phyloP scores from a whole-genome alignment of 2,329 filamentous ascomycete species.

The Lasiodiplodia citricola region DNA sequence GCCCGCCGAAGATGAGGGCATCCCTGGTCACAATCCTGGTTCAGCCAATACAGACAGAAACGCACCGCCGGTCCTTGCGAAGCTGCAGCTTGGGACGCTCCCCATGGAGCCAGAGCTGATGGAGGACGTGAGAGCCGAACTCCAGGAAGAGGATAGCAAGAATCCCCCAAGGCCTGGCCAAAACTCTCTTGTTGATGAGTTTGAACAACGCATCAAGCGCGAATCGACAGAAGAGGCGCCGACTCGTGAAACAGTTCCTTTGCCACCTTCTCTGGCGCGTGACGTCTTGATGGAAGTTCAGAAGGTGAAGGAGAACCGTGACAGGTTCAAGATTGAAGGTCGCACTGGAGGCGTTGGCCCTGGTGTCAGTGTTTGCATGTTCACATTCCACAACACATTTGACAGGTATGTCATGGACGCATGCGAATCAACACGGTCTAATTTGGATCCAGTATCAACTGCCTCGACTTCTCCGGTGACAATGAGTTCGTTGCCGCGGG shows the following conservation, averaged over 20 bases:
- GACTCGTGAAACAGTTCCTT: conserved; percentile 76
- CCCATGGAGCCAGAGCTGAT: conserved; percentile 83
- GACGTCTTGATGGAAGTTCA: conserved; percentile 95
- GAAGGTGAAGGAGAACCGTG: conserved; percentile 89
- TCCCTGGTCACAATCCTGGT: conserved; percentile 69
- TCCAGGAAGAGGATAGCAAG: conserved; percentile 82
- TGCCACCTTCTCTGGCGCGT: conserved; percentile 84
- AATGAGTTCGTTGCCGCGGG: conserved; percentile 85
- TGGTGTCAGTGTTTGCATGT: conserved; percentile 91
- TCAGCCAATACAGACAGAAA: conserved; percentile 65
- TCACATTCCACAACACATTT: conserved; percentile 96
- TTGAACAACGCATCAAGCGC: conserved; percentile 84
- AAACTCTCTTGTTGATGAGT: conserved; percentile 80
- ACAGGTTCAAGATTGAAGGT: conserved; percentile 86
- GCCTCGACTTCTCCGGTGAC: conserved; percentile 93
- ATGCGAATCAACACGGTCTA: conserved; percentile 5
- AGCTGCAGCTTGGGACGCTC: conserved; percentile 78
- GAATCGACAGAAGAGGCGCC: conserved; percentile 88
- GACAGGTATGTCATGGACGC: conserved; percentile 68
- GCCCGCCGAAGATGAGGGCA: conserved; percentile 70
- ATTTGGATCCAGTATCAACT: conserved; percentile 67
- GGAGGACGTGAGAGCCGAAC: conserved; percentile 83
- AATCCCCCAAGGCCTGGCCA: conserved; percentile 74
- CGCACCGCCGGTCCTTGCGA: conserved; percentile 62
- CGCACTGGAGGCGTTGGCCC: conserved; percentile 83